These are phyloP conservation scores for Mucor plumbeus DNA, from an alignment of 371 early-diverging fungal species.

Conservation along the genomic window DNA sequence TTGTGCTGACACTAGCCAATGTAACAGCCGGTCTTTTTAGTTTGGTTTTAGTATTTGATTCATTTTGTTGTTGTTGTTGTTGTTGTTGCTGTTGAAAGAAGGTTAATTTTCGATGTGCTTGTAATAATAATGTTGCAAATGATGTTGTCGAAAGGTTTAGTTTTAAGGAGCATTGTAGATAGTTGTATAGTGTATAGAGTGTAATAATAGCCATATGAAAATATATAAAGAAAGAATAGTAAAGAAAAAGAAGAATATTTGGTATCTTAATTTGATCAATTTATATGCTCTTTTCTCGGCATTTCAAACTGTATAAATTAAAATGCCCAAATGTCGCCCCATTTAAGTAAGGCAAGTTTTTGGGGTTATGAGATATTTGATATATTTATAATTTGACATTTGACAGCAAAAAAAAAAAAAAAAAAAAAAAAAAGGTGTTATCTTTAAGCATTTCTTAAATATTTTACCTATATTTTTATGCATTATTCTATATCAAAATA, in stretches of 20 bases:
- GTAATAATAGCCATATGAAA: slow-evolving; percentile 20
- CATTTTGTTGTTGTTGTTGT: background rate
- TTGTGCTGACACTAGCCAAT: background rate
- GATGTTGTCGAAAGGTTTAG: slow-evolving; percentile 13
- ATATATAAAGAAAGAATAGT: background rate
- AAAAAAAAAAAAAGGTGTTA: no score
- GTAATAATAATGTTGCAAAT: slow-evolving; percentile 19
- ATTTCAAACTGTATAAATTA: slow-evolving; percentile 6
- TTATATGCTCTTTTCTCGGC: background rate
- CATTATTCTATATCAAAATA: no score
- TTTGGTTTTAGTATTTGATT: background rate
- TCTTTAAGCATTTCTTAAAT: no score
- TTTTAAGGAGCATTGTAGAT: slow-evolving; percentile 22
- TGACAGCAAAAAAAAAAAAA: background rate
- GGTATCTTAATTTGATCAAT: background rate
- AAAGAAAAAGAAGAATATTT: slow-evolving; percentile 2
- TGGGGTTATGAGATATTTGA: slow-evolving; percentile 6
- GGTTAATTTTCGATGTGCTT: slow-evolving; percentile 19
- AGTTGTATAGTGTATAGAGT: slow-evolving; percentile 20
- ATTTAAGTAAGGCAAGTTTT: slow-evolving; percentile 8
- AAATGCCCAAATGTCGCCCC: background rate
- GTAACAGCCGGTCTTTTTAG: background rate
- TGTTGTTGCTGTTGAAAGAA: slow-evolving; percentile 12
- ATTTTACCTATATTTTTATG: background rate
- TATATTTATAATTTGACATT: background rate